A percentile compares a stretch with the other conserved stretches of the same genome.
phyloP scores from a whole-genome alignment of 192 early-diverging fungal genomes.

The Kappamyces sp. region DNA sequence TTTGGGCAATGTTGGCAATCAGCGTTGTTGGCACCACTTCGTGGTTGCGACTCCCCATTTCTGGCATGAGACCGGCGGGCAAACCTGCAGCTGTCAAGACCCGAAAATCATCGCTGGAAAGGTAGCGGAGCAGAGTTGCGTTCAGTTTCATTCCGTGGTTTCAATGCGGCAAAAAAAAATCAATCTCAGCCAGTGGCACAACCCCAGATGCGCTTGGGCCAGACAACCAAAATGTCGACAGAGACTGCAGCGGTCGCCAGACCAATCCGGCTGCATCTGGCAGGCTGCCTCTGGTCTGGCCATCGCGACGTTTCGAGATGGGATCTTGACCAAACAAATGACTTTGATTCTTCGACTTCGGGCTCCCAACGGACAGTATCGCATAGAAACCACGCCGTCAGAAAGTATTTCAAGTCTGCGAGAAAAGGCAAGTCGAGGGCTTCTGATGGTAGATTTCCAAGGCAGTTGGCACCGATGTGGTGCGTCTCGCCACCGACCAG shows the following conservation, averaged over 20 bases:
- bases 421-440: constrained; percentile 43
- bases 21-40: constrained; percentile 91
- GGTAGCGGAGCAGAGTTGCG: constrained; percentile 88
- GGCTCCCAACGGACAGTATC: constrained; percentile 59
- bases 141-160: constrained; percentile 99
- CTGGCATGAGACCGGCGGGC: constrained; percentile 49
- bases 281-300: too few species aligned
- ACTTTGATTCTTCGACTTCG: constrained; percentile 60
- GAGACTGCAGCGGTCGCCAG: too few species aligned
- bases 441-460: neutral
- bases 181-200: too few species aligned
- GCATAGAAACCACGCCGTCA: constrained; percentile 53
- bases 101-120: constrained; percentile 88
- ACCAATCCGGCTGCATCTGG: too few species aligned
- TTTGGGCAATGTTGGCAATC: constrained; percentile 89
- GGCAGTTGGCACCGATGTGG: neutral
- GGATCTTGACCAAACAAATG: too few species aligned
- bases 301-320: too few species aligned
- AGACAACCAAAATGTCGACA: too few species aligned
- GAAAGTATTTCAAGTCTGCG: constrained; percentile 45
- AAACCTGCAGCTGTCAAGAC: constrained; percentile 81
- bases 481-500: neutral
- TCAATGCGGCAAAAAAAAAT: too few species aligned
- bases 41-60: constrained; percentile 98
- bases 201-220: too few species aligned